These are phyloP conservation scores for Ustilago tritici DNA, from an alignment of 1,284 basidiomycete species.

Conservation along the genomic window DNA sequence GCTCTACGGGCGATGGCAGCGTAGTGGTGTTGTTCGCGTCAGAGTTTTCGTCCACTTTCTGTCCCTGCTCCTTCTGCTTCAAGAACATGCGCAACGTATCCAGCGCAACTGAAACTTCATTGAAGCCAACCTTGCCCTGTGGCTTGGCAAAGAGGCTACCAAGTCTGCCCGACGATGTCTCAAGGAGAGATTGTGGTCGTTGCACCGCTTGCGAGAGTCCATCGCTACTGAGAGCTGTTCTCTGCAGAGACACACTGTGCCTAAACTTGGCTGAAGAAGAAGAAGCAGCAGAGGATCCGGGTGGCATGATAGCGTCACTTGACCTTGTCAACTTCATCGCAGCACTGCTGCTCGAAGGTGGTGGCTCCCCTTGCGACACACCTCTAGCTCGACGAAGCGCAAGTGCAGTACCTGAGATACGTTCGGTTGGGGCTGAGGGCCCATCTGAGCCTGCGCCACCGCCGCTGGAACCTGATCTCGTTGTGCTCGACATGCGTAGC, in stretches of 20 bases:
- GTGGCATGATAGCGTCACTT: slow-evolving; percentile 12
- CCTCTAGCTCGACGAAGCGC: slow-evolving; percentile 29
- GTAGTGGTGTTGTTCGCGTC: neutral
- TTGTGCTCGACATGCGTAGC: slow-evolving; percentile 24
- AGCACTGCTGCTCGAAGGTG: slow-evolving; percentile 7
- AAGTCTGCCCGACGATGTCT: neutral
- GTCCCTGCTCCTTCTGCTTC: slow-evolving; percentile 20
- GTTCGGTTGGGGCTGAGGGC: neutral
- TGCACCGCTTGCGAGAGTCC: neutral
- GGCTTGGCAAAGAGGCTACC: neutral
- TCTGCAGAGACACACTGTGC: slow-evolving; percentile 14
- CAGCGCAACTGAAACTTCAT: slow-evolving; percentile 26
- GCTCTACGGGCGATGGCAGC: neutral
- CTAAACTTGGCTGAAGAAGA: neutral
- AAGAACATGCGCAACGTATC: slow-evolving; percentile 32
- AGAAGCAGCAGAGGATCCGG: neutral
- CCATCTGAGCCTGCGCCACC: neutral
- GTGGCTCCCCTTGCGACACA: slow-evolving; percentile 19
- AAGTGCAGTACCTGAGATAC: slow-evolving; percentile 15
- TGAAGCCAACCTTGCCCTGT: slow-evolving; percentile 23
- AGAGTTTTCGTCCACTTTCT: neutral
- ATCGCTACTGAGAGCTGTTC: slow-evolving; percentile 12
- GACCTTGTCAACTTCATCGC: slow-evolving; percentile 31
- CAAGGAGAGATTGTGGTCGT: slow-evolving; percentile 28
- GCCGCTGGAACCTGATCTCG: slow-evolving; percentile 10